These are phyloP conservation scores for Glycine tomentella DNA, from an alignment of 306 rosid species.

Conservation along the genomic window DNA sequence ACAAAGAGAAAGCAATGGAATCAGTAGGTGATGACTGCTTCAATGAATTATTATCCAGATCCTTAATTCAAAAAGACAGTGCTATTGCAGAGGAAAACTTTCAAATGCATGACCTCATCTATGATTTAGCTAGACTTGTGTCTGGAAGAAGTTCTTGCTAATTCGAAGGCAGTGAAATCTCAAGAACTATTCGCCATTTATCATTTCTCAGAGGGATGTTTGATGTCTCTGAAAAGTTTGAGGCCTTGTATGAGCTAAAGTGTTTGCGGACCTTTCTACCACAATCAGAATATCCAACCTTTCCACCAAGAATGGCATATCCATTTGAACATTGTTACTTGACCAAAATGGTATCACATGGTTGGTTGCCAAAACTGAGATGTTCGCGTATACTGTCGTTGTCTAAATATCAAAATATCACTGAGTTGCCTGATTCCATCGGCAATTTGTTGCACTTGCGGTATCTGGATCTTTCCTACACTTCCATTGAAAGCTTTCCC, in stretches of 20 bases:
- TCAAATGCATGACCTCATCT: neutral
- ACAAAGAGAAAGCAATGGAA: neutral
- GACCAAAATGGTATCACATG: neutral
- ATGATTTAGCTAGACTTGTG: no score
- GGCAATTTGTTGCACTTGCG: slow-evolving; percentile 23
- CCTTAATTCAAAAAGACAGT: neutral
- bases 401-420: slow-evolving; percentile 5
- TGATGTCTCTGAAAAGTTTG: slow-evolving; percentile 13
- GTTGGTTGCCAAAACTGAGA: no score
- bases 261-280: slow-evolving; percentile 22
- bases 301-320: no score
- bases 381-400: neutral
- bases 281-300: neutral
- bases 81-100: neutral
- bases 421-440: neutral
- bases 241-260: slow-evolving; percentile 6
- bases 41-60: neutral
- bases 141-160: no score
- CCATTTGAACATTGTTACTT: neutral
- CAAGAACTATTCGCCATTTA: neutral
- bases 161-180: neutral
- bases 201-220: neutral
- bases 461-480: slow-evolving; percentile 23
- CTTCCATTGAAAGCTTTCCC: slow-evolving; percentile 8
- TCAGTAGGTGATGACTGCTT: neutral